phyloP scores from a whole-genome alignment of 2,329 filamentous ascomycete genomes.

The Pseudogymnoascus sp. region DNA sequence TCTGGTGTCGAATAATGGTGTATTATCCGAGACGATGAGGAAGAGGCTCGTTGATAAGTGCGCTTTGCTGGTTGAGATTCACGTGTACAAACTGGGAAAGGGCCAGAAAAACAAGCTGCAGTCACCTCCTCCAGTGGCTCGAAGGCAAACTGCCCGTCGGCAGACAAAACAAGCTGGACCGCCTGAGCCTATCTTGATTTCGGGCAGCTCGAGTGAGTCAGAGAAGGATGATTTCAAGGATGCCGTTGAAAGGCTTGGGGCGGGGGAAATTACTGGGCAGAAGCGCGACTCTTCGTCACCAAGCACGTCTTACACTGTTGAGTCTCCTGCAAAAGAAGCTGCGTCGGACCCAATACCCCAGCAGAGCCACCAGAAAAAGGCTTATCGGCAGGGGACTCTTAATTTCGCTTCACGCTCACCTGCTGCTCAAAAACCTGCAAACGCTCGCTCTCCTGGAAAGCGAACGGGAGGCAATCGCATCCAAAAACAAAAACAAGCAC shows the following conservation, averaged over 20 bases:
- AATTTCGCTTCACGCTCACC: background rate
- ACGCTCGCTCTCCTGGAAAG: background rate
- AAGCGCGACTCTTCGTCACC: background rate
- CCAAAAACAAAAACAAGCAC: background rate
- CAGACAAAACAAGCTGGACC: background rate
- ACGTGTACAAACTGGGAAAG: background rate
- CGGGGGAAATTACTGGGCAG: background rate
- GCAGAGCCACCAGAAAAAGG: background rate
- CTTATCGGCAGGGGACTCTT: background rate
- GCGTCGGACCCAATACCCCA: background rate
- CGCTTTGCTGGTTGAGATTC: background rate
- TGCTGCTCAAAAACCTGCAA: background rate
- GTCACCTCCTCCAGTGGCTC: background rate
- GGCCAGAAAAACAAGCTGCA: background rate
- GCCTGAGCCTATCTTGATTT: background rate
- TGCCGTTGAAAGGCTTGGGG: background rate
- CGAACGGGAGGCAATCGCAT: background rate
- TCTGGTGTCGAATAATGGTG: background rate
- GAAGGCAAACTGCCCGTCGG: background rate
- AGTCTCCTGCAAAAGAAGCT: background rate
- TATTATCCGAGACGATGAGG: background rate
- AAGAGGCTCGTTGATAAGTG: background rate
- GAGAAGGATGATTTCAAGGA: background rate
- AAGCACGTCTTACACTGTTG: background rate
- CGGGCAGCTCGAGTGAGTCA: background rate